These are phyloP conservation scores for Solanum pennellii DNA, from an alignment of 257 asterid genomes.

Conservation along the genomic window DNA sequence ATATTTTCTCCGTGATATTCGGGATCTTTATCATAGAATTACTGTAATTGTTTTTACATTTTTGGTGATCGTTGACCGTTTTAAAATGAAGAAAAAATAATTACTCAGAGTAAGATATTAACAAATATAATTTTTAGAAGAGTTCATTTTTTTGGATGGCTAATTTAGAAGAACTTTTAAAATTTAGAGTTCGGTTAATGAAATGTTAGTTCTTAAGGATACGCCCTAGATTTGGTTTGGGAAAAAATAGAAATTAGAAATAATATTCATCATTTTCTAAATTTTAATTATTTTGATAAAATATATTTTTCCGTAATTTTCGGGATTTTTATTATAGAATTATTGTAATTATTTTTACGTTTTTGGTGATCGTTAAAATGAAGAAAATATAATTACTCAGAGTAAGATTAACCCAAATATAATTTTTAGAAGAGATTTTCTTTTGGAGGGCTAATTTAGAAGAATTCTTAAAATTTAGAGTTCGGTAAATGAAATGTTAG, in stretches of 20 bases:
- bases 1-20: background rate
- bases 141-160: background rate
- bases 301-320: too few relatives aligned
- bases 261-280: too few relatives aligned
- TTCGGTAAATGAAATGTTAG: background rate
- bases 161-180: background rate
- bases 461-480: too few relatives aligned
- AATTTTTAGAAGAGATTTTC: background rate
- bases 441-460: background rate
- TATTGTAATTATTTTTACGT: background rate
- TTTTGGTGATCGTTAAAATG: background rate
- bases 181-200: background rate
- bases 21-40: background rate
- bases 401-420: background rate
- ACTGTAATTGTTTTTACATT: background rate
- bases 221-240: background rate
- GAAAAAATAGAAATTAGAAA: too few relatives aligned
- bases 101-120: background rate
- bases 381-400: background rate
- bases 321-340: too few relatives aligned
- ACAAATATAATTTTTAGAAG: background rate
- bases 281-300: too few relatives aligned
- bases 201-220: background rate
- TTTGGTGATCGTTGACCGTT: background rate
- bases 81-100: background rate